Percentiles rank a stretch among this genome's conserved stretches.
These are phyloP conservation scores for Hortiboletus rubellus DNA, from an alignment of 1,284 basidiomycete genomes.

Conservation along the genomic window DNA sequence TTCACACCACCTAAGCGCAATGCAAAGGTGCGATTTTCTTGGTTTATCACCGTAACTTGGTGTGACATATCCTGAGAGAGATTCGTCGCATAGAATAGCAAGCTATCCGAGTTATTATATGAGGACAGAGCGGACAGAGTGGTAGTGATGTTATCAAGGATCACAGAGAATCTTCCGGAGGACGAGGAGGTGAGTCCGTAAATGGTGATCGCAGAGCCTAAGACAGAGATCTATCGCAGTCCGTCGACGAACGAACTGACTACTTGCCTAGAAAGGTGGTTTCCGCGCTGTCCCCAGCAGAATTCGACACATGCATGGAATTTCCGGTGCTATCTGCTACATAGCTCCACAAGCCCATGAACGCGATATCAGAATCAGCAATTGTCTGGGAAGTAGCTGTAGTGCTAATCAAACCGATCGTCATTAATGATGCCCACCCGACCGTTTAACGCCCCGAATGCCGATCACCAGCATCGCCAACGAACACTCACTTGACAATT, in stretches of 20 bases:
- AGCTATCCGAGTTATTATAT: conserved; percentile 49
- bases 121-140: conserved; percentile 42
- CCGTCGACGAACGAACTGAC: conserved; percentile 14
- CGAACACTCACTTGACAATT: conserved; percentile 32
- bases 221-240: conserved; percentile 5
- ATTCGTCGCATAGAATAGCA: conserved; percentile 63
- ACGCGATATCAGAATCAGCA: conserved; percentile 44
- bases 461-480: conserved; percentile 11
- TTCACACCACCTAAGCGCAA: conserved; percentile 41
- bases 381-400: conserved; percentile 39
- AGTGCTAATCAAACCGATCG: conserved; percentile 36
- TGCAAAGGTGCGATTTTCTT: conserved; percentile 49
- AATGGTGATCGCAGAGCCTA: conserved; percentile 60
- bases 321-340: conserved; percentile 30
- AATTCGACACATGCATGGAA: conserved; percentile 47
- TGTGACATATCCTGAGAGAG: conserved; percentile 53
- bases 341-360: conserved; percentile 52
- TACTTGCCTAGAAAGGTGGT: conserved; percentile 49
- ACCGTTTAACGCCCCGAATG: neutral
- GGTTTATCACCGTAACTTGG: conserved; percentile 55
- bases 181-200: conserved; percentile 54
- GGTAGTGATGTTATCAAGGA: conserved; percentile 50
- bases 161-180: conserved; percentile 59
- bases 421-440: conserved; percentile 19
- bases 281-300: conserved; percentile 47